A percentile compares a stretch with the other conserved stretches of the same genome.
These are phyloP conservation scores for Metschnikowia vanudenii DNA, from an alignment of 805 yeast genomes.

Conservation along the genomic window DNA sequence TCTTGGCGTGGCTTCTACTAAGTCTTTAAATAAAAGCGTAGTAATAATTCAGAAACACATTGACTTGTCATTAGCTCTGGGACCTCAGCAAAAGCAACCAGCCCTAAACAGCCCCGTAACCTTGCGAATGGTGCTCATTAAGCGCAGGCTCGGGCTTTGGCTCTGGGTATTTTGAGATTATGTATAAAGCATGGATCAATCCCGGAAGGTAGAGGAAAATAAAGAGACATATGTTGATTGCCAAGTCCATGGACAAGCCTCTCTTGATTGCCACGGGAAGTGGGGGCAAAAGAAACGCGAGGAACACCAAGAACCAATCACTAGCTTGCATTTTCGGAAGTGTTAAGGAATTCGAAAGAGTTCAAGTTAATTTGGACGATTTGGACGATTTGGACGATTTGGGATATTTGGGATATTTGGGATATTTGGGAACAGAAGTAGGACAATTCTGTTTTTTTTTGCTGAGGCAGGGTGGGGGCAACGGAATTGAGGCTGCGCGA, in stretches of 20 bases:
- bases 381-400: too few relatives aligned
- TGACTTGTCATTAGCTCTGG: too few relatives aligned
- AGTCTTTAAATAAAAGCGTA: too few relatives aligned
- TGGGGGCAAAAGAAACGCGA: slow-evolving; percentile 75
- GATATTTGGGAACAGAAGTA: not conserved
- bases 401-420: too few relatives aligned
- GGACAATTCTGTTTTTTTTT: too few relatives aligned
- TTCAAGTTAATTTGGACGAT: too few relatives aligned
- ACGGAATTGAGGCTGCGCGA: not conserved
- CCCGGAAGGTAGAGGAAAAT: slow-evolving; percentile 76
- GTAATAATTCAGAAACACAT: too few relatives aligned
- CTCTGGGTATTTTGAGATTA: slow-evolving; percentile 70
- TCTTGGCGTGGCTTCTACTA: too few relatives aligned
- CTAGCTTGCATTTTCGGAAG: slow-evolving; percentile 37
- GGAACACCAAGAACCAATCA: slow-evolving; percentile 65
- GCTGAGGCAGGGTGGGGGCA: not conserved
- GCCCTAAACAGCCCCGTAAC: slow-evolving; percentile 10
- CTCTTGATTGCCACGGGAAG: slow-evolving; percentile 72
- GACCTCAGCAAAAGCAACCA: too few relatives aligned
- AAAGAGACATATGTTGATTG: slow-evolving; percentile 70
- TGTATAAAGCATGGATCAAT: slow-evolving; percentile 72
- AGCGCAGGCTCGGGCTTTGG: slow-evolving; percentile 12
- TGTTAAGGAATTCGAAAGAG: too few relatives aligned
- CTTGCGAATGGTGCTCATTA: slow-evolving; percentile 2
- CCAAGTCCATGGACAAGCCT: slow-evolving; percentile 64